phyloP scores from a whole-genome alignment of 495 filamentous ascomycete genomes.

The Penicillium samsonianum region DNA sequence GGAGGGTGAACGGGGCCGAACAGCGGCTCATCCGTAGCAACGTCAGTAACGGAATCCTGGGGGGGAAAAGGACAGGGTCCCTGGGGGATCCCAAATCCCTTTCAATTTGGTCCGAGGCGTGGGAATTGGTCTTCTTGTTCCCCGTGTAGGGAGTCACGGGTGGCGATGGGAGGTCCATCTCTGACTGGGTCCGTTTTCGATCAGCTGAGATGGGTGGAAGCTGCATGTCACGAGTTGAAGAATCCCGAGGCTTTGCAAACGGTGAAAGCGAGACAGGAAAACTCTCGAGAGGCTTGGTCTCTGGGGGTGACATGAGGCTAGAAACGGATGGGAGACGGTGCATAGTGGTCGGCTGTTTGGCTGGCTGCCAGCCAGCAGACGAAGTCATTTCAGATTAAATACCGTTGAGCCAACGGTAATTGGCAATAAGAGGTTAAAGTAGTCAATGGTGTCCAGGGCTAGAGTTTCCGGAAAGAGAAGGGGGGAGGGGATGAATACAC shows the following conservation, averaged over 20 bases:
- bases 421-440: slow-evolving; percentile 5
- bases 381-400: slow-evolving; percentile 31
- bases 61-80: slow-evolving; percentile 65
- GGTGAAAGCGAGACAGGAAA: slow-evolving; percentile 50
- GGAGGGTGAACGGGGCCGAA: slow-evolving; percentile 53
- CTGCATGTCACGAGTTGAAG: slow-evolving; percentile 45
- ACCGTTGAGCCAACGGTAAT: slow-evolving; percentile 6
- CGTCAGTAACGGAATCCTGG: slow-evolving; percentile 44
- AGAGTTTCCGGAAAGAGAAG: background rate
- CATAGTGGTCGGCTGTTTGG: slow-evolving; percentile 41
- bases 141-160: slow-evolving; percentile 68
- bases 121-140: slow-evolving; percentile 52
- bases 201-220: slow-evolving; percentile 51
- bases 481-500: slow-evolving; percentile 1
- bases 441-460: slow-evolving; percentile 4
- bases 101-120: slow-evolving; percentile 43
- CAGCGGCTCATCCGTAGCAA: slow-evolving; percentile 54
- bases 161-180: slow-evolving; percentile 64
- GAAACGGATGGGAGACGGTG: slow-evolving; percentile 53
- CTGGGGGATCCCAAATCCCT: slow-evolving; percentile 41
- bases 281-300: slow-evolving; percentile 60
- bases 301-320: slow-evolving; percentile 77
- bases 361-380: slow-evolving; percentile 25
- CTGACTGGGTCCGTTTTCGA: slow-evolving; percentile 50
- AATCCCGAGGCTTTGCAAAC: slow-evolving; percentile 32